Percentiles rank a stretch among this genome's conserved stretches.
Evolutionary conservation across 2,329 filamentous ascomycete genomes (phyloP).

Genomic region (Stemphylium lycopersici): DNA sequence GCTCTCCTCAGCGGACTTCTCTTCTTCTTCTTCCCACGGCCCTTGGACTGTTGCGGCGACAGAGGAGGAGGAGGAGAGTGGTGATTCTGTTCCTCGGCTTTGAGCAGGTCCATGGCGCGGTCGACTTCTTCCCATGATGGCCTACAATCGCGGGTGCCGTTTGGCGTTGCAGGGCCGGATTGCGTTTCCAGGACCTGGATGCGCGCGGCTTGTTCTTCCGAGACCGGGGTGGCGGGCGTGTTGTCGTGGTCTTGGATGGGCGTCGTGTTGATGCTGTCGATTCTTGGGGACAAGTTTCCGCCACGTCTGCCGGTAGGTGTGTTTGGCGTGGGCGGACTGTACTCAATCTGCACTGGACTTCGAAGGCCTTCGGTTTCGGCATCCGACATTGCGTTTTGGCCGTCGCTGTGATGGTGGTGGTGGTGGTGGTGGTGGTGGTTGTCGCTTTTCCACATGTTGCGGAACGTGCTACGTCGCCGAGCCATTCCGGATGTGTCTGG

Average conservation of each 20-base stretch:
- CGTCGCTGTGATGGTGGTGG: slow-evolving; percentile 40
- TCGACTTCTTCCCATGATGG: slow-evolving; percentile 48
- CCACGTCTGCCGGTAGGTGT: slow-evolving; percentile 10
- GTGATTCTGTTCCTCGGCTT: slow-evolving; percentile 34
- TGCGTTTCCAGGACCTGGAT: slow-evolving; percentile 48
- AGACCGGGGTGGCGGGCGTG: slow-evolving; percentile 7
- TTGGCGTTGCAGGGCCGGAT: slow-evolving; percentile 53
- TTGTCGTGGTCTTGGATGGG: slow-evolving; percentile 1
- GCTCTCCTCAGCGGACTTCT: slow-evolving; percentile 39
- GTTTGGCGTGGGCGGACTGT: slow-evolving; percentile 45
- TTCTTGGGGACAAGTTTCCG: neutral
- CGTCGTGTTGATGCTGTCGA: slow-evolving; percentile 20
- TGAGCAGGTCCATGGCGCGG: slow-evolving; percentile 40
- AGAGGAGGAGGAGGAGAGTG: neutral
- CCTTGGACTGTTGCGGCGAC: neutral
- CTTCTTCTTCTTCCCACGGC: slow-evolving; percentile 24
- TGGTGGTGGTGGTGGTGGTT: no score
- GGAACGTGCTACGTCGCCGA: slow-evolving; percentile 40
- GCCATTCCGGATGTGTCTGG: slow-evolving; percentile 35
- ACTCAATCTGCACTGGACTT: slow-evolving; percentile 40
- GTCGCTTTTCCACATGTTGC: slow-evolving; percentile 45
- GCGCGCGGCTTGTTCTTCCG: slow-evolving; percentile 36
- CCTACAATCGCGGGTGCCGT: slow-evolving; percentile 48
- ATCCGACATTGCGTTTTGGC: slow-evolving; percentile 31
- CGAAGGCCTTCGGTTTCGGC: slow-evolving; percentile 41